Percentiles rank a stretch among this genome's conserved stretches.
phyloP scores from a whole-genome alignment of 2,329 filamentous ascomycete genomes.

The Polytolypa hystricis region DNA sequence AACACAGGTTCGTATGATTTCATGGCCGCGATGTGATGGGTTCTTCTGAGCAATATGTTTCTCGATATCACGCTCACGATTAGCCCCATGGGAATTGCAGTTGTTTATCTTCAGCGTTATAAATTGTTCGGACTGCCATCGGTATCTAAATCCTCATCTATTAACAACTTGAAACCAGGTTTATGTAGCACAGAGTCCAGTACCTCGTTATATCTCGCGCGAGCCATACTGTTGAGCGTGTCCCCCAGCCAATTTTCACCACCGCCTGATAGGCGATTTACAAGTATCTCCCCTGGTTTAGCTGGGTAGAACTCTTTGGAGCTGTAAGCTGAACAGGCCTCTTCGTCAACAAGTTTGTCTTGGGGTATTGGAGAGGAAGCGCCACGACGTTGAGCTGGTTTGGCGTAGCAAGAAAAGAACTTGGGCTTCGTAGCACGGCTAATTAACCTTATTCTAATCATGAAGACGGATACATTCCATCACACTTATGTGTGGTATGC shows the following conservation, averaged over 20 bases:
- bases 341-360: slow-evolving; percentile 14
- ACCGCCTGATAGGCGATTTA: slow-evolving; percentile 27
- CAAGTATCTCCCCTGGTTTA: slow-evolving; percentile 23
- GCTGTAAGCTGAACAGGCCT: slow-evolving; percentile 11
- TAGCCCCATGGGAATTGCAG: background rate
- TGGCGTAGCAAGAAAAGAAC: background rate
- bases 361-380: background rate
- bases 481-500: no score
- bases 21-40: background rate
- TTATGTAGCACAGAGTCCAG: no score
- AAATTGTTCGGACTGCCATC: slow-evolving; percentile 1
- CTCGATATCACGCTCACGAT: background rate
- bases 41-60: background rate
- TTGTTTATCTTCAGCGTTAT: slow-evolving; percentile 2
- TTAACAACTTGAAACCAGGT: background rate
- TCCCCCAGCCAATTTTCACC: slow-evolving; percentile 31
- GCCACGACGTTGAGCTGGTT: background rate
- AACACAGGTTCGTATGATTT: background rate
- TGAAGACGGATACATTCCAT: no score
- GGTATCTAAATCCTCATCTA: slow-evolving; percentile 2
- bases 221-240: slow-evolving; percentile 32
- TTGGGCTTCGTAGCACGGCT: background rate
- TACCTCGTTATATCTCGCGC: slow-evolving; percentile 17
- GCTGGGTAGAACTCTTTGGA: slow-evolving; percentile 22
- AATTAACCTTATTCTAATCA: background rate